Evolutionary conservation across 371 early-diverging fungal genomes (phyloP).

Genomic region (Mucor lusitanicus): DNA sequence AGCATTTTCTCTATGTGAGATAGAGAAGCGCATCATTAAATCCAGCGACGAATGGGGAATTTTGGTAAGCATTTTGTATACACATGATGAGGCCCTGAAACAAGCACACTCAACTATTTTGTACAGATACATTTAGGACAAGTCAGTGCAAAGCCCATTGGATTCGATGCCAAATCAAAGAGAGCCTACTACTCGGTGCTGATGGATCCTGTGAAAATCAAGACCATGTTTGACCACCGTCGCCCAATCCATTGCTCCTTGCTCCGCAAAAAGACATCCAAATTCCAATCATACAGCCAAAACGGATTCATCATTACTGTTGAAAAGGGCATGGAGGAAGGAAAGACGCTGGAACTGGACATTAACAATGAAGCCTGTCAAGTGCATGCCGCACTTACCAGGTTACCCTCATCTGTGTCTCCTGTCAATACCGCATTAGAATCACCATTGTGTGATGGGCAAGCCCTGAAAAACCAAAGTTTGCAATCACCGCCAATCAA

Average conservation of each 20-base stretch:
- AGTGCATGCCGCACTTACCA: slow-evolving; percentile 40
- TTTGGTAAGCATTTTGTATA: slow-evolving; percentile 41
- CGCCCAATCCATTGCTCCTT: slow-evolving; percentile 45
- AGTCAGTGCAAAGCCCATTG: slow-evolving; percentile 33
- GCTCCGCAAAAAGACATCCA: slow-evolving; percentile 14
- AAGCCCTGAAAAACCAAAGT: slow-evolving; percentile 15
- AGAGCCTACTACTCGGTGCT: slow-evolving; percentile 34
- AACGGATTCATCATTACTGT: slow-evolving; percentile 40
- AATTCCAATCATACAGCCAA: slow-evolving; percentile 15
- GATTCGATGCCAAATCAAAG: slow-evolving; percentile 39
- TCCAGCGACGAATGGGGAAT: slow-evolving; percentile 37
- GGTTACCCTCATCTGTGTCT: slow-evolving; percentile 14
- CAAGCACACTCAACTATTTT: neutral
- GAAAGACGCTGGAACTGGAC: slow-evolving; percentile 28
- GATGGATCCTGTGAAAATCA: slow-evolving; percentile 48
- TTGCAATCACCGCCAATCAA: slow-evolving; percentile 5
- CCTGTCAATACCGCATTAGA: neutral
- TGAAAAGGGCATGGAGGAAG: slow-evolving; percentile 45
- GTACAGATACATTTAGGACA: slow-evolving; percentile 43
- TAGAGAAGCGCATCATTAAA: slow-evolving; percentile 34
- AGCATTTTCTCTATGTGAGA: slow-evolving; percentile 38
- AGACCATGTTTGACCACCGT: slow-evolving; percentile 49
- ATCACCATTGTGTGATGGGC: neutral
- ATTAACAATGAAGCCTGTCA: slow-evolving; percentile 36
- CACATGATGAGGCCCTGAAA: too few species aligned